A percentile compares a stretch with the other conserved stretches of the same genome.
Conservation (phyloP, 1,139 yeast species). For the Candida dubliniensis region DNA sequence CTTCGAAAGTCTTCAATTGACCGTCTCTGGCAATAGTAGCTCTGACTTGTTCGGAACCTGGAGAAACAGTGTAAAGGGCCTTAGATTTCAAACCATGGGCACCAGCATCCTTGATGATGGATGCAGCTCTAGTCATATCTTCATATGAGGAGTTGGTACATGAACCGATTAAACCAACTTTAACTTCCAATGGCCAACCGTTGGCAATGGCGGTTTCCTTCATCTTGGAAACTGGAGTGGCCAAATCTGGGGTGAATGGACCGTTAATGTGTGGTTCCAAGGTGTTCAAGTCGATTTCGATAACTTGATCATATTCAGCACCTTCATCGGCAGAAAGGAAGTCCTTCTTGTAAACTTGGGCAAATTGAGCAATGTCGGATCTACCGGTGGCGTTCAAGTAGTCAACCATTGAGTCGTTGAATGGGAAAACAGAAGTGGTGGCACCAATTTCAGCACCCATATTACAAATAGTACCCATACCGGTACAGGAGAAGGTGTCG, state of each 20-base stretch:
- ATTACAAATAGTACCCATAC: slow-evolving; percentile 99
- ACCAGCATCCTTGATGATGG: slow-evolving; percentile 82
- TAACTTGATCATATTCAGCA: slow-evolving; percentile 78
- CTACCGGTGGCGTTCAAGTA: slow-evolving; percentile 90
- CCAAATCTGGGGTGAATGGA: slow-evolving; percentile 92
- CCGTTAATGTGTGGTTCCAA: slow-evolving; percentile 93
- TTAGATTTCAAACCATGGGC: slow-evolving; percentile 86
- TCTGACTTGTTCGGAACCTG: slow-evolving; percentile 98
- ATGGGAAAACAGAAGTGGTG: slow-evolving; percentile 95
- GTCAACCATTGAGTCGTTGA: slow-evolving; percentile 82
- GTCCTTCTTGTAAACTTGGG: slow-evolving; percentile 55
- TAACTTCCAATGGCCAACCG: slow-evolving; percentile 77
- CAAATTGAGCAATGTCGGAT: slow-evolving; percentile 78
- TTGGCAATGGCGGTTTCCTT: slow-evolving; percentile 62
- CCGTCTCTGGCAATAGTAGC: slow-evolving; percentile 98
- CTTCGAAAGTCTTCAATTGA: slow-evolving; percentile 70
- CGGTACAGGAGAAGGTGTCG: slow-evolving; percentile 81
- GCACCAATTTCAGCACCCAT: slow-evolving; percentile 99
- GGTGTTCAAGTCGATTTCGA: slow-evolving; percentile 72
- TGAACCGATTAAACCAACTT: slow-evolving; percentile 94
- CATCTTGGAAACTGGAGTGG: slow-evolving; percentile 78
- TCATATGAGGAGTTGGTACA: slow-evolving; percentile 98
- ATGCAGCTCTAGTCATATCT: slow-evolving; percentile 94
- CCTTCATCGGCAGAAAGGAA: slow-evolving; percentile 62
- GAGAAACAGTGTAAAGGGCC: slow-evolving; percentile 90